Percentiles rank a stretch among this genome's conserved stretches.
Evolutionary conservation across 495 filamentous ascomycete genomes (phyloP).

Genomic region (Daldinia decipiens): DNA sequence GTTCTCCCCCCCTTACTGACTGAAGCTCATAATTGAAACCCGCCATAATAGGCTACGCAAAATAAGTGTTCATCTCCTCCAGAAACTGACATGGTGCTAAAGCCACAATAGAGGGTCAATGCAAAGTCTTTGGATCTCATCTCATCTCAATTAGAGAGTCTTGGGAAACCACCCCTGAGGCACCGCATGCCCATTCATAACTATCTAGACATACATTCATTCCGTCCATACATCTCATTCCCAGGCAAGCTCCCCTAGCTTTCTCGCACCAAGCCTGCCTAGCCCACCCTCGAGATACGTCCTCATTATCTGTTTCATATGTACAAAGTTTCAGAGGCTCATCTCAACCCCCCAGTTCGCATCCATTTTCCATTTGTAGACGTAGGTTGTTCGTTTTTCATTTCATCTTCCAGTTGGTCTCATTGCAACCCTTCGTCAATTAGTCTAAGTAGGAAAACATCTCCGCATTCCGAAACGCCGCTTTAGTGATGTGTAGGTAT

Average conservation of each 20-base stretch:
- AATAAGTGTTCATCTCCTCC: background rate
- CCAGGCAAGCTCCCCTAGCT: background rate
- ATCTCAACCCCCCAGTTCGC: slow-evolving; percentile 16
- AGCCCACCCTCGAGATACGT: background rate
- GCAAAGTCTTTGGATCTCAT: background rate
- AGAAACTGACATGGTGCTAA: background rate
- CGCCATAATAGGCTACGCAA: background rate
- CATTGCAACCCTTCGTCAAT: slow-evolving; percentile 27
- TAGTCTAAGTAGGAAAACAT: slow-evolving; percentile 25
- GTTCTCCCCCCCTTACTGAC: too few species aligned
- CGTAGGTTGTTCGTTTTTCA: slow-evolving; percentile 16
- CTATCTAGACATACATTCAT: slow-evolving; percentile 23
- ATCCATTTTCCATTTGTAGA: slow-evolving; percentile 26
- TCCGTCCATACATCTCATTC: slow-evolving; percentile 1
- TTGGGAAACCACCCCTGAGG: slow-evolving; percentile 16
- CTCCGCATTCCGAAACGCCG: slow-evolving; percentile 35
- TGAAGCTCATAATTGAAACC: too few species aligned
- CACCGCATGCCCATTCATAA: slow-evolving; percentile 18
- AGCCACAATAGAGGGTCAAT: background rate
- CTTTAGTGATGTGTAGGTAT: slow-evolving; percentile 16
- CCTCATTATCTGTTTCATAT: slow-evolving; percentile 36
- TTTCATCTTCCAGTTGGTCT: slow-evolving; percentile 18
- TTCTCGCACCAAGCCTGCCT: slow-evolving; percentile 11
- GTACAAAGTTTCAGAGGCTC: slow-evolving; percentile 32
- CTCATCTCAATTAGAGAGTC: slow-evolving; percentile 7